Base-by-base conservation (phyloP, 805 yeast genomes). In the Spathaspora gorwiae region DNA sequence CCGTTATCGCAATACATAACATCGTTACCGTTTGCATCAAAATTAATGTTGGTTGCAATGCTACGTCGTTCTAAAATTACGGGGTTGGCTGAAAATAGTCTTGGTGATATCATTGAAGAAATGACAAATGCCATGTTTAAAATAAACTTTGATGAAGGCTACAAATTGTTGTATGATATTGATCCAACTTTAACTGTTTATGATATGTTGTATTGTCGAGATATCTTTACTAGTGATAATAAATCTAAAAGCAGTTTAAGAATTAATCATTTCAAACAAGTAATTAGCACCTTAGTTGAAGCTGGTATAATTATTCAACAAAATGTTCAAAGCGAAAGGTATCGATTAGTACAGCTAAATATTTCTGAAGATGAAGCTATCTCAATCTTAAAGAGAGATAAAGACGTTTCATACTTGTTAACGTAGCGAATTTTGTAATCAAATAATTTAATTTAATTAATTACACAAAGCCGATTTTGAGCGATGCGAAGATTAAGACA, bases 91-190 rank as follows among this genome's bases (percentile, higher is more conserved):
- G 97, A 89, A 51, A 81, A 81, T 47, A 60, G 81, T 0, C 57
- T 90, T 36, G 92, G 92, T 24, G 94, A 87, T 50, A 72, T 90
- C 1, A 72, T 87, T 26, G 95, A 88, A 58, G 96, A 90, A 57
- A 72, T 86, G 59, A 78, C 76, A 45, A 76, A 77, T 37, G 61
- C 82, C 2, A 50, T 70, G 5, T 68, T 77, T 12, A 66, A 77
- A 48, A 55, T 76, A 8, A 72, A 71, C 0, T 11, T 9, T 29
- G 47, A 67, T 3, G 53, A 56, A 36, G 61, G 55, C 15, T 49
- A 55, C 14, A 49, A 54, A 14, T 47, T 43, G 24, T 29, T 46
- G 8, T 2, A 7, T 19, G 24, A 26, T 11, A 29, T 39, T 12
- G 45, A 43, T 7, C 44, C 51, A 6, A 41, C 44, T 41, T 46